Evolutionary conservation across 768 basidiomycete genomes (phyloP).

Genomic region (Phylloporus sp.): DNA sequence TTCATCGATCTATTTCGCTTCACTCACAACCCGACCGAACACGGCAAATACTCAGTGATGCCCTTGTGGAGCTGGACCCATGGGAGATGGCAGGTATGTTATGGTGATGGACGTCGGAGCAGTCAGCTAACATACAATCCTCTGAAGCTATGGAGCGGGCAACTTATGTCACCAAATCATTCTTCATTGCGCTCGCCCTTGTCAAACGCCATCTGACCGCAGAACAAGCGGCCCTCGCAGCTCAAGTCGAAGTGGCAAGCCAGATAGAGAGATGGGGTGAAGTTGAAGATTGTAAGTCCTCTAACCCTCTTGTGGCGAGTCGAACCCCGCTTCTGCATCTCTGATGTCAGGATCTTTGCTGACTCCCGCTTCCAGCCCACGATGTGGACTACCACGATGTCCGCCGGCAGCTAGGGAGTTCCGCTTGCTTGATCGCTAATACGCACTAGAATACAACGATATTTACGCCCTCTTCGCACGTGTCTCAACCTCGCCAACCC

Average conservation of each 20-base stretch:
- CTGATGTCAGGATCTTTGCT: conserved; percentile 1
- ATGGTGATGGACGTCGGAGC: background rate
- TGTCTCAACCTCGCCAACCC: background rate
- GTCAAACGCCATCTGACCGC: conserved; percentile 71
- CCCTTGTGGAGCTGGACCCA: conserved; percentile 62
- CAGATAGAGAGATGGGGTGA: conserved; percentile 99
- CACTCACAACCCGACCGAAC: conserved; percentile 69
- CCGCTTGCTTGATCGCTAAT: conserved; percentile 54
- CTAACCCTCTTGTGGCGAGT: background rate
- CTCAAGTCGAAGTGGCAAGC: conserved; percentile 90
- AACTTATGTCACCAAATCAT: conserved; percentile 86
- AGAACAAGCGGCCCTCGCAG: conserved; percentile 80
- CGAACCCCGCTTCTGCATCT: conserved; percentile 1
- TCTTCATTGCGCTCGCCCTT: conserved; percentile 83
- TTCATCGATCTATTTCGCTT: conserved; percentile 69
- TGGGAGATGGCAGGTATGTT: conserved; percentile 88
- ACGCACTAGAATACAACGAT: conserved; percentile 19
- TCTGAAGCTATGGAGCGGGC: conserved; percentile 82
- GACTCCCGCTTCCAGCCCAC: conserved; percentile 61
- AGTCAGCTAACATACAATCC: background rate
- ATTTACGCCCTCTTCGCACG: conserved; percentile 6
- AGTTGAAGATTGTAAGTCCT: conserved; percentile 91
- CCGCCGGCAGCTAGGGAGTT: conserved; percentile 79
- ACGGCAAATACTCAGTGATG: conserved; percentile 50
- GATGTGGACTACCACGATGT: conserved; percentile 97